Conservation (phyloP, 2,329 filamentous ascomycete genomes). For the Ilyonectria robusta region DNA sequence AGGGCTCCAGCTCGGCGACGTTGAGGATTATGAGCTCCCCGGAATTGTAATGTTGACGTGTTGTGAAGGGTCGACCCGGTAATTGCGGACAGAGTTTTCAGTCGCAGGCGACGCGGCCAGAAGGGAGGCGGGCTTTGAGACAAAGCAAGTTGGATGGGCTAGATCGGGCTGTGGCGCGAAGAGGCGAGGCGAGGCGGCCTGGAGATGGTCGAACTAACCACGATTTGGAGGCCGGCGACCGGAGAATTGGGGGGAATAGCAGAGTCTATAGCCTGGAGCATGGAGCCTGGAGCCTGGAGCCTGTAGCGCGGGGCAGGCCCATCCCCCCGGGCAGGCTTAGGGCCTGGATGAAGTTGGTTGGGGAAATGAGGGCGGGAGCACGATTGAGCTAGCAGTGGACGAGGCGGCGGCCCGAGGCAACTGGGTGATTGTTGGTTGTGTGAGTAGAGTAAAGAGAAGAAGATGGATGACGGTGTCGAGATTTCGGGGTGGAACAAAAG, state of each 20-base stretch:
- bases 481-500: neutral
- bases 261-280: neutral
- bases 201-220: constrained; percentile 17
- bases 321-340: constrained; percentile 14
- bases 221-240: neutral
- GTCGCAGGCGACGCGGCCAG: neutral
- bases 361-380: neutral
- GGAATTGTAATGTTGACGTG: neutral
- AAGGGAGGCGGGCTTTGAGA: neutral
- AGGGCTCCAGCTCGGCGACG: neutral
- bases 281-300: neutral
- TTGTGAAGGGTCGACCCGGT: neutral
- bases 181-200: constrained; percentile 30
- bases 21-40: neutral
- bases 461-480: neutral
- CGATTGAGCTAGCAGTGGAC: neutral
- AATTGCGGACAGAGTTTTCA: neutral
- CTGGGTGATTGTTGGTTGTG: neutral
- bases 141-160: constrained; percentile 26
- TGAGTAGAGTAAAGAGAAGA: neutral
- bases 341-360: neutral
- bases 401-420: neutral
- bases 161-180: constrained; percentile 37
- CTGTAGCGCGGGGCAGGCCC: constrained; percentile 26
- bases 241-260: neutral